Evolutionary conservation across 192 early-diverging fungal species (phyloP), one percentile per base, ranked within the genome.

Genomic region (Geosiphon pyriformis): DNA sequence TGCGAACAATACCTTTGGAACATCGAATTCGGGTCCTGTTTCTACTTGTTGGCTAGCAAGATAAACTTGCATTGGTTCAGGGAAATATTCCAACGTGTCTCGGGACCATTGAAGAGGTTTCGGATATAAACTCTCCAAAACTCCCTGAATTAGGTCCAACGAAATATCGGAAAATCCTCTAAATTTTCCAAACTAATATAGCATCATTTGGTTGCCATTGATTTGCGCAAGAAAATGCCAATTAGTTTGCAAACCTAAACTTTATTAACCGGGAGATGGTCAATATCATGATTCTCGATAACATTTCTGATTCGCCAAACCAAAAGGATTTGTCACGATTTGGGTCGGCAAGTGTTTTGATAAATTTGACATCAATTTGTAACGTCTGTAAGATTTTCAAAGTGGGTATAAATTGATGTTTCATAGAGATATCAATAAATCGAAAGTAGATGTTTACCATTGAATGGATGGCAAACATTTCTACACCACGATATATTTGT

Each of bases 401-500:
- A 42, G 15, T 15, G 37, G 6, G 27, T 35, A 34, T 1, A 68
- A 68, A 31, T 65, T 30, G 27, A 15, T 46, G 23, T 8, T 18
- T 1, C 57, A 50, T 18, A 51, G 11, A 7, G 18, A 6, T 7
- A 8, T 4, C 51, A 2, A 48, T 3, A 35, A 22, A 64, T 53
- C 12, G 31, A 71, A 71, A 72, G 63, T 75, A 78, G 72, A 76
- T 61, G 51, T 70, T 76, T 69, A 87, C 82, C 75, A 85, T 77
- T 2, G 68, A 35, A 32, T 83, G 82, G 33, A 84, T 56, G 48
- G 81, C 80, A 80, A 88, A 85, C 59, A 83, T 82, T 69, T 91
- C 90, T 32, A 88, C 70, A 31, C 84, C 78, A 33, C 81, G 80
- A 65, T 90, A 86, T 47, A 84, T 78, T 48, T 88, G 87, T 4